Percentiles rank a stretch among this genome's conserved stretches.
Conservation (phyloP, 2,329 filamentous ascomycete genomes). For the Penicillium janthinellum region DNA sequence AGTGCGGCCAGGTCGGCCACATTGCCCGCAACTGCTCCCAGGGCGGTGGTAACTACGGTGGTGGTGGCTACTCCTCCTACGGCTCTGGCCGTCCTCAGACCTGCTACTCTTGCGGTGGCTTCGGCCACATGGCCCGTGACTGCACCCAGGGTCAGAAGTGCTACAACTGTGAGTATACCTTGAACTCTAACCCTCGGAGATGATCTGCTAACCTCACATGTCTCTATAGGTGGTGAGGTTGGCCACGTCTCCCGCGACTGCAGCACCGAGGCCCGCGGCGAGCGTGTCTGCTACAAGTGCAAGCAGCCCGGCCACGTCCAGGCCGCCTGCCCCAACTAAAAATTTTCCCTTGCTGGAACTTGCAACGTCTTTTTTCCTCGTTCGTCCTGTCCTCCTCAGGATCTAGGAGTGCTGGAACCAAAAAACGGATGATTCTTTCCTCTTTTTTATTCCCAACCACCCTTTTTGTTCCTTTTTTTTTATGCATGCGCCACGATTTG, state of each 20-base stretch:
- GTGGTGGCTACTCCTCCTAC: conserved; percentile 3
- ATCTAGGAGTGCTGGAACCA: conserved; percentile 17
- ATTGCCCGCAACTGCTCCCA: conserved; percentile 73
- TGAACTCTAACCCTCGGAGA: too few relatives aligned
- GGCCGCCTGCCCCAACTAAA: conserved; percentile 85
- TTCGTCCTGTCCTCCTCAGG: conserved; percentile 20
- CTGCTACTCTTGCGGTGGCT: conserved; percentile 97
- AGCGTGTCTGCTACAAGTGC: conserved; percentile 99
- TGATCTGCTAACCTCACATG: conserved; percentile 2
- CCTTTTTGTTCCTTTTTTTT: conserved; percentile 7
- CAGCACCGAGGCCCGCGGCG: conserved; percentile 83
- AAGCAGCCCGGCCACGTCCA: conserved; percentile 87
- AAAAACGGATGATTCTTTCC: conserved; percentile 14
- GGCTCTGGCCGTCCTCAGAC: conserved; percentile 65
- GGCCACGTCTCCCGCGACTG: conserved; percentile 96
- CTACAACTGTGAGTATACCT: conserved; percentile 81
- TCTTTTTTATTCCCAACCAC: conserved; percentile 4
- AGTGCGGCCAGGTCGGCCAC: conserved; percentile 95
- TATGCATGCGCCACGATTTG: conserved; percentile 32
- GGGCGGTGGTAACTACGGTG: conserved; percentile 54
- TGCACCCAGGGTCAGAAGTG: conserved; percentile 99
- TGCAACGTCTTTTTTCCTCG: conserved; percentile 32
- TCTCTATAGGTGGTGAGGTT: conserved; percentile 69
- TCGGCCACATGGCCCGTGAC: conserved; percentile 96
- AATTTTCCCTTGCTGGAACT: conserved; percentile 8